These are phyloP conservation scores for Globisporangium emineosum DNA, from an alignment of 352 stramenopile genomes.

Conservation along the genomic window DNA sequence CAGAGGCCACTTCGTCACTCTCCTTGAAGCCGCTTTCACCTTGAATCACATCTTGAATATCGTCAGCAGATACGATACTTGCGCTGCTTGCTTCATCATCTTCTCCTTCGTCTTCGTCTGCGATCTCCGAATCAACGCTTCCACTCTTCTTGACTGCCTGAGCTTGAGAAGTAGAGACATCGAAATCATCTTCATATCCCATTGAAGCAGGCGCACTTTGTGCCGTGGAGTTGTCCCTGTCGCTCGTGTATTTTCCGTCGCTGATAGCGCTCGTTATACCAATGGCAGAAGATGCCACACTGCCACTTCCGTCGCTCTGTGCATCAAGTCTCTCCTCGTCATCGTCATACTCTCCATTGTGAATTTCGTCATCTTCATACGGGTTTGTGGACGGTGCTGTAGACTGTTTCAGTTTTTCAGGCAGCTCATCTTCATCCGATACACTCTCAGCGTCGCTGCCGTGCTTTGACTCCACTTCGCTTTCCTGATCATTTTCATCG, in stretches of 20 bases:
- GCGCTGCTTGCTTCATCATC: not conserved
- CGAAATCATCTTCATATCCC: constrained; percentile 50
- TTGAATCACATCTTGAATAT: constrained; percentile 3
- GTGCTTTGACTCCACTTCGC: not conserved
- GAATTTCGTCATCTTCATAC: constrained; percentile 9
- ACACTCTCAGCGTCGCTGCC: constrained; percentile 16
- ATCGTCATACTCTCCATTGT: not conserved
- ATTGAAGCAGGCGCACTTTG: constrained; percentile 16
- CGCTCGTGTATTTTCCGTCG: not conserved
- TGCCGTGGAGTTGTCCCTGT: not conserved
- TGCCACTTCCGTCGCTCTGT: constrained; percentile 9
- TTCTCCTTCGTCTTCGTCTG: not conserved
- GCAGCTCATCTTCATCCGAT: not conserved
- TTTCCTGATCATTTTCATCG: constrained; percentile 12
- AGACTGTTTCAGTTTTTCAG: not conserved
- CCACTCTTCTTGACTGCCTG: constrained; percentile 6
- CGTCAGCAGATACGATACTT: not conserved
- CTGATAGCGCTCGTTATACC: not conserved
- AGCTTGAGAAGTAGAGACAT: constrained; percentile 24
- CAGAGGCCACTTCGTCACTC: not conserved
- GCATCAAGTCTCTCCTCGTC: not conserved
- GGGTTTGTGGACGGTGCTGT: not conserved
- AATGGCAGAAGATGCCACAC: not conserved
- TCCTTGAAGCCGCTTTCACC: not conserved
- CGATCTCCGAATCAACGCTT: not conserved